Percentiles rank a stretch among this genome's conserved stretches.
These are phyloP conservation scores for Basidiobolus heterosporus DNA, from an alignment of 371 early-diverging fungal species.

Conservation along the genomic window DNA sequence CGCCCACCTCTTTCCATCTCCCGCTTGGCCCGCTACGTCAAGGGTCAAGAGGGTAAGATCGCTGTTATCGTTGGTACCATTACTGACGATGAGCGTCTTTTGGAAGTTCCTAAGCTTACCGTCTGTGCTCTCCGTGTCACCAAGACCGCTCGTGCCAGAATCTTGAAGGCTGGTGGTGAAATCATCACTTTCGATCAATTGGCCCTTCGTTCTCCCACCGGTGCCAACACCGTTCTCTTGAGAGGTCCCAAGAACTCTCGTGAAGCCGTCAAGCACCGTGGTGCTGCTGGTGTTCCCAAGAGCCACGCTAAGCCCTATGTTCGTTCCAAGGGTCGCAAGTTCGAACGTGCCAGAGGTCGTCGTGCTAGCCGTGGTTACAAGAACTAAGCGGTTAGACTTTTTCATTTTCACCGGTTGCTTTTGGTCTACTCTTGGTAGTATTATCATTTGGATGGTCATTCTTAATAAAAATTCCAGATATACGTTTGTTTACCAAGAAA, in stretches of 20 bases:
- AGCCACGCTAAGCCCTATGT: constrained; percentile 85
- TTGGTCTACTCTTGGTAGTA: too few relatives aligned
- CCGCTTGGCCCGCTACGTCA: constrained; percentile 56
- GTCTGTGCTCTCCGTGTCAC: constrained; percentile 91
- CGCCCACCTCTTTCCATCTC: constrained; percentile 89
- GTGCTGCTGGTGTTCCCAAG: constrained; percentile 70
- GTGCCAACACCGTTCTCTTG: constrained; percentile 86
- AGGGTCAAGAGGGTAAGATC: constrained; percentile 59
- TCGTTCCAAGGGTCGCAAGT: constrained; percentile 97
- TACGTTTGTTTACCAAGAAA: too few relatives aligned
- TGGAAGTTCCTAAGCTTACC: constrained; percentile 87
- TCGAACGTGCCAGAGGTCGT: constrained; percentile 97
- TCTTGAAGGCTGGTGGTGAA: constrained; percentile 97
- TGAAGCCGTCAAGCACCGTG: constrained; percentile 93
- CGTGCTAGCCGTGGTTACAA: constrained; percentile 91
- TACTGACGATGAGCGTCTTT: constrained; percentile 88
- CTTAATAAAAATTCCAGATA: too few relatives aligned
- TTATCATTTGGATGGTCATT: too few relatives aligned
- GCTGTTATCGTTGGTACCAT: constrained; percentile 88
- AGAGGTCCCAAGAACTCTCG: constrained; percentile 83
- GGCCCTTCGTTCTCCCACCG: constrained; percentile 91
- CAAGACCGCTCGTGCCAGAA: constrained; percentile 87
- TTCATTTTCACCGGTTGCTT: too few relatives aligned
- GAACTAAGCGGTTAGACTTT: constrained; percentile 28
- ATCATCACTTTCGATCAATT: constrained; percentile 94